These are phyloP conservation scores for Fusarium sp. DNA, from an alignment of 2,329 filamentous ascomycete genomes.

Conservation along the genomic window DNA sequence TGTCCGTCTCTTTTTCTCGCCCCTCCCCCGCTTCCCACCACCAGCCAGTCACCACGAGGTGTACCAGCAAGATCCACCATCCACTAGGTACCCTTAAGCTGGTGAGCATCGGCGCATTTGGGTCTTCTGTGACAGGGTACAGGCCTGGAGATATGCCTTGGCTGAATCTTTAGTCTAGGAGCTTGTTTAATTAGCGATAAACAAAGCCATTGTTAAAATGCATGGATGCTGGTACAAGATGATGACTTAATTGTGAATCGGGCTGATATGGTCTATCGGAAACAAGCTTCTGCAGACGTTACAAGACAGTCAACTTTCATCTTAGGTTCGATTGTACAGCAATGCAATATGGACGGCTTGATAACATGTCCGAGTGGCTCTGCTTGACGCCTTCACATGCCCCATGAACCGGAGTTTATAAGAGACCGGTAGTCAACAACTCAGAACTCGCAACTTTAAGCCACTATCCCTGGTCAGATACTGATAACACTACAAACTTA, in stretches of 20 bases:
- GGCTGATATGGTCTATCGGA: background rate
- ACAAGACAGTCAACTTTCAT: background rate
- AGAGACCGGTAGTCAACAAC: slow-evolving; percentile 13
- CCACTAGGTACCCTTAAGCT: slow-evolving; percentile 18
- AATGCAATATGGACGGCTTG: slow-evolving; percentile 1
- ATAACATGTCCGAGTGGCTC: background rate
- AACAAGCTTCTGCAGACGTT: background rate
- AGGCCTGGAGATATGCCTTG: slow-evolving; percentile 6
- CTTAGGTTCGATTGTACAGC: background rate
- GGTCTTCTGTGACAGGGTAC: slow-evolving; percentile 32
- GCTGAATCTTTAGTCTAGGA: slow-evolving; percentile 12
- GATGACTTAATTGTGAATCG: background rate
- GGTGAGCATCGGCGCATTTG: slow-evolving; percentile 16
- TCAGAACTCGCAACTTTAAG: background rate
- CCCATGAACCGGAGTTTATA: slow-evolving; percentile 9
- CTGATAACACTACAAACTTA: background rate
- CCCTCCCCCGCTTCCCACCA: slow-evolving; percentile 36
- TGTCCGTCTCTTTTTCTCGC: slow-evolving; percentile 30
- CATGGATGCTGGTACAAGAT: background rate
- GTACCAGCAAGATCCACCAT: slow-evolving; percentile 36
- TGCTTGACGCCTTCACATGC: slow-evolving; percentile 14
- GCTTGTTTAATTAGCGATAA: slow-evolving; percentile 2
- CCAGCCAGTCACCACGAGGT: slow-evolving; percentile 28
- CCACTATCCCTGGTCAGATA: background rate
- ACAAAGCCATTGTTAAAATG: background rate